phyloP scores from a whole-genome alignment of 78 protist genomes.

The Ministeria vibrans region DNA sequence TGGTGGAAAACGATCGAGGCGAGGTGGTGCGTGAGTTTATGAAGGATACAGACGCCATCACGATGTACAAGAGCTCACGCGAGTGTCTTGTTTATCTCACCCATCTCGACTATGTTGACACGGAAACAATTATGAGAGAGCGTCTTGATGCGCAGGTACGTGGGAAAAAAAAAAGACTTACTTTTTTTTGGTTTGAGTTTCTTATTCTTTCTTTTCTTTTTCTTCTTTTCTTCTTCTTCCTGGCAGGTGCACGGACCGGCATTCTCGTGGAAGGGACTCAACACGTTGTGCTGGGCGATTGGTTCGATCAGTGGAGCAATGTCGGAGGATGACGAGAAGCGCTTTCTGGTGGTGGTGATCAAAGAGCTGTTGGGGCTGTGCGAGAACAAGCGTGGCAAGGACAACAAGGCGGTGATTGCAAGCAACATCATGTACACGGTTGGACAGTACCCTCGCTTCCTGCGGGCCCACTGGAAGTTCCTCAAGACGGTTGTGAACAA shows the following conservation, averaged over 20 bases:
- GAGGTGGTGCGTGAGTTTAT: conserved; percentile 80
- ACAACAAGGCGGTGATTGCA: conserved; percentile 98
- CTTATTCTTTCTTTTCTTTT: too few relatives aligned
- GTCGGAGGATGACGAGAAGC: conserved; percentile 83
- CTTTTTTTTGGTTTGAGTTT: too few relatives aligned
- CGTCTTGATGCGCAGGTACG: conserved; percentile 32
- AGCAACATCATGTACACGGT: conserved; percentile 98
- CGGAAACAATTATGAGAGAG: conserved; percentile 82
- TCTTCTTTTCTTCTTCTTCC: too few relatives aligned
- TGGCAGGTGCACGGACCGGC: conserved; percentile 51
- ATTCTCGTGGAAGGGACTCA: conserved; percentile 74
- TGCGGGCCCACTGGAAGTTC: conserved; percentile 95
- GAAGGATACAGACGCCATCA: conserved; percentile 63
- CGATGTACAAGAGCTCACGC: conserved; percentile 75
- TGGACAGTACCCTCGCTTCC: conserved; percentile 99
- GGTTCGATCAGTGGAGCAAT: conserved; percentile 97
- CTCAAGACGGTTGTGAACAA: conserved; percentile 95
- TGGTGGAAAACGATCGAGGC: conserved; percentile 94
- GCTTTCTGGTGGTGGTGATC: conserved; percentile 95
- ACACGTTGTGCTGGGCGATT: conserved; percentile 98
- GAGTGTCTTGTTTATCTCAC: conserved; percentile 78
- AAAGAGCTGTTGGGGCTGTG: conserved; percentile 88
- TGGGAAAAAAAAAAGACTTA: too few relatives aligned
- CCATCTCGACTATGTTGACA: conserved; percentile 86
- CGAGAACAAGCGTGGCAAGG: conserved; percentile 87